Conservation (phyloP, 1,284 basidiomycete species). For the Irpex sp. region DNA sequence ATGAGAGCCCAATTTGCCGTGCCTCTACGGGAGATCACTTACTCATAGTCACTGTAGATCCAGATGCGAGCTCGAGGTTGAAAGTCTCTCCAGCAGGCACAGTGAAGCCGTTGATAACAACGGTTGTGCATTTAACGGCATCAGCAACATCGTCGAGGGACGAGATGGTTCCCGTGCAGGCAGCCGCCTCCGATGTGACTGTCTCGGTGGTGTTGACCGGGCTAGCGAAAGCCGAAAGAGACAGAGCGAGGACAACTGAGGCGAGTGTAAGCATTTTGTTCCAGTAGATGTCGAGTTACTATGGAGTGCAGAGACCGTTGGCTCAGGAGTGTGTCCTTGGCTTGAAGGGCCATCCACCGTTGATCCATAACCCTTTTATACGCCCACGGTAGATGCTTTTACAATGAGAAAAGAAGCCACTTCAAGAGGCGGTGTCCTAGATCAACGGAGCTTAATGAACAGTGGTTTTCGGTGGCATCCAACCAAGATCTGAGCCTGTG, state of each 20-base stretch:
- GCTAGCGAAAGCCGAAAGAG: neutral
- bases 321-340: neutral
- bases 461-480: neutral
- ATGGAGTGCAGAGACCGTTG: neutral
- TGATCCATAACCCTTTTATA: neutral
- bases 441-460: neutral
- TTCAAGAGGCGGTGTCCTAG: neutral
- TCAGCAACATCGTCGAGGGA: conserved; percentile 39
- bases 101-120: conserved; percentile 43
- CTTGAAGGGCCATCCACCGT: neutral
- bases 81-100: conserved; percentile 31
- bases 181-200: conserved; percentile 5
- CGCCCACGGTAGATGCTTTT: neutral
- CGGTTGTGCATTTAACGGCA: conserved; percentile 43
- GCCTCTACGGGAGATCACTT: conserved; percentile 11
- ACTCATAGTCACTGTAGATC: conserved; percentile 37
- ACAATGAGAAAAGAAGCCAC: neutral
- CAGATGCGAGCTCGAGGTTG: conserved; percentile 22
- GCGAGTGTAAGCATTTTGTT: conserved; percentile 1
- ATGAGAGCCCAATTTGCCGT: neutral
- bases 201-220: neutral
- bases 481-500: neutral
- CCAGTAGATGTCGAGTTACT: neutral
- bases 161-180: conserved; percentile 39
- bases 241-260: neutral